A percentile compares a stretch with the other conserved stretches of the same genome.
phyloP scores from a whole-genome alignment of 108 stramenopile species.

The Skeletonema tropicum region DNA sequence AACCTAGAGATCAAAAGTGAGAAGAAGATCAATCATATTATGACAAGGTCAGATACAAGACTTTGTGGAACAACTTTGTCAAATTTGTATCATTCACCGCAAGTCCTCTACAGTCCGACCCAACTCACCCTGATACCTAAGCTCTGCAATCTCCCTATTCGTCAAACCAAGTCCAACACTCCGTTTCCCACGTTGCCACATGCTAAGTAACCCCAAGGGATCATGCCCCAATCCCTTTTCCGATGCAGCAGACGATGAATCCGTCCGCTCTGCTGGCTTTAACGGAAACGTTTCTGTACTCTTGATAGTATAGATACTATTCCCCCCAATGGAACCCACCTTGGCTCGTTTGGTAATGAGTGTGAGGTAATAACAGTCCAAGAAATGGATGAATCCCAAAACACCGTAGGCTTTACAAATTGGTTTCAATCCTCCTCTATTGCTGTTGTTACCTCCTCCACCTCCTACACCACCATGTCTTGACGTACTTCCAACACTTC shows the following conservation, averaged over 20 bases:
- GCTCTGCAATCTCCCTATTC: conserved; percentile 87
- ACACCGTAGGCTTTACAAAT: conserved; percentile 90
- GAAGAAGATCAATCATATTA: no score
- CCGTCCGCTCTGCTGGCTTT: conserved; percentile 74
- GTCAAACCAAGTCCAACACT: conserved; percentile 83
- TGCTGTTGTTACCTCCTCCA: neutral
- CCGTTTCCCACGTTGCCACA: conserved; percentile 93
- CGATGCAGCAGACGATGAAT: conserved; percentile 24
- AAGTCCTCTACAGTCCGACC: no score
- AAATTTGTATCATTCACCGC: no score
- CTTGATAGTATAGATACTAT: conserved; percentile 96
- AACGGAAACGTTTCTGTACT: conserved; percentile 87
- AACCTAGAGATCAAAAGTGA: conserved; percentile 20
- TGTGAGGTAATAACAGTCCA: conserved; percentile 98
- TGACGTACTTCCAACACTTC: conserved; percentile 2
- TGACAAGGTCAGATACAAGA: no score
- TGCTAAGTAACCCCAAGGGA: conserved; percentile 80
- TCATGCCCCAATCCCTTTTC: conserved; percentile 52
- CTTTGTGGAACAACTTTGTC: no score
- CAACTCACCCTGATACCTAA: conserved; percentile 78
- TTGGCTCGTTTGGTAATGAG: conserved; percentile 94
- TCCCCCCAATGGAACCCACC: conserved; percentile 95
- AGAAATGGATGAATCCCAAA: conserved; percentile 92
- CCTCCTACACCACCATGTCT: conserved; percentile 1
- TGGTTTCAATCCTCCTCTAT: conserved; percentile 74